Evolutionary conservation across 148 eudicot species (phyloP), one percentile per base, ranked within the genome.

Genomic region (Fallopia convolvulus): DNA sequence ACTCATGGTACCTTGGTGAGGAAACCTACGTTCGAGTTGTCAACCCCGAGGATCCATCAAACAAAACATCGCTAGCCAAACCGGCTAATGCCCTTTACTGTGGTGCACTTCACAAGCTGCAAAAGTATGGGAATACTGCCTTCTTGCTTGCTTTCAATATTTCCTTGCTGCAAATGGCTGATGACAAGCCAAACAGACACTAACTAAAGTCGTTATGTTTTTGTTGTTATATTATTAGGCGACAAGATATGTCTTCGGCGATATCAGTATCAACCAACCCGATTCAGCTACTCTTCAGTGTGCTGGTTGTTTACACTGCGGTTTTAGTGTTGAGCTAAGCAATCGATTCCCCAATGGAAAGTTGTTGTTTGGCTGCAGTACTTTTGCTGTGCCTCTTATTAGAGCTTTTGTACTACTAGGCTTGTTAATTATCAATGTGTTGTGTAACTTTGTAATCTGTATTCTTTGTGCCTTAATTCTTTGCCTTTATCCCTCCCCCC

Each of bases 1-100:
- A 93, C 82, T 82, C 98, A 8, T 95, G 99, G 99, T 93, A 90
- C 74, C 99, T 93, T 14, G 99, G 99, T 58, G 93, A 95, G 85
- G 99, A 95, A 81, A 95, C 99, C 17, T 95, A 95, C 58, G 77
- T 95, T 76, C 84, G 86, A 82, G 90, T 95, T 23, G 81, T 90
- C 70, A 95, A 95, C 82, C 90, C 92, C 8, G 99, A 92, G 87
- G 74, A 73, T 26, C 47, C 80, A 15, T 84, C 49, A 71, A 83
- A 83, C 91, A 89, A 91, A 84, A 90, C 94, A 4, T 97, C 93
- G 88, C 75, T 91, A 33, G 88, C 97, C 48, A 80, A 79, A 56
- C 99, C 98, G 2, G 92, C 86, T 10, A 95, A 93, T 77, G 91
- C 84, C 75, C 97, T 93, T 5, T 95, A 70, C 83, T 95, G 99